phyloP scores from a whole-genome alignment of 2,329 filamentous ascomycete genomes.

The Colletotrichum nymphaeae region DNA sequence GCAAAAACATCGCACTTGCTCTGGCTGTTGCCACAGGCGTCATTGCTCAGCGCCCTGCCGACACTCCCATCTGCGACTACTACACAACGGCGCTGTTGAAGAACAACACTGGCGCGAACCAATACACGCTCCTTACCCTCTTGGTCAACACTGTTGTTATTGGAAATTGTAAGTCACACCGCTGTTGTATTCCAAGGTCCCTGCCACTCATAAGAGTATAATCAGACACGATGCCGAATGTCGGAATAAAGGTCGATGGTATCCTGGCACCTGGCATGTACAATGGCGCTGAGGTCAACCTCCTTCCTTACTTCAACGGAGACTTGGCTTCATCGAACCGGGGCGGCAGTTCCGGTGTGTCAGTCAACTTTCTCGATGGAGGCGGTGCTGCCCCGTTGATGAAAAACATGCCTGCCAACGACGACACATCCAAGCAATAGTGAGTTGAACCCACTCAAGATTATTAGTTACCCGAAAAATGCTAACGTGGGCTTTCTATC shows the following conservation, averaged over 20 bases:
- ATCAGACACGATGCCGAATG: constrained; percentile 63
- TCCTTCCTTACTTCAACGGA: constrained; percentile 71
- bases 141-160: constrained; percentile 73
- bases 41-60: constrained; percentile 58
- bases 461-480: neutral
- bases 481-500: neutral
- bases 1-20: constrained; percentile 40
- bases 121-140: constrained; percentile 65
- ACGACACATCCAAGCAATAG: constrained; percentile 65
- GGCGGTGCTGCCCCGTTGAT: constrained; percentile 66
- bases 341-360: constrained; percentile 54
- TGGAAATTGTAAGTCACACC: constrained; percentile 62
- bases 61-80: constrained; percentile 70
- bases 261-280: constrained; percentile 64
- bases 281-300: constrained; percentile 63
- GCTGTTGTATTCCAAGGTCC: accelerated
- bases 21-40: constrained; percentile 41
- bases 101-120: constrained; percentile 69
- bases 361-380: constrained; percentile 71
- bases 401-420: constrained; percentile 65
- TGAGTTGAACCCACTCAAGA: constrained; percentile 44
- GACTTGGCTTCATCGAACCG: constrained; percentile 64
- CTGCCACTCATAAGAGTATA: neutral
- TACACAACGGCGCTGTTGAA: constrained; percentile 70
- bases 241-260: constrained; percentile 64